Percentiles rank a stretch among this genome's conserved stretches.
Conservation (phyloP, 1,284 basidiomycete genomes). For the Leucoagaricus sp. region DNA sequence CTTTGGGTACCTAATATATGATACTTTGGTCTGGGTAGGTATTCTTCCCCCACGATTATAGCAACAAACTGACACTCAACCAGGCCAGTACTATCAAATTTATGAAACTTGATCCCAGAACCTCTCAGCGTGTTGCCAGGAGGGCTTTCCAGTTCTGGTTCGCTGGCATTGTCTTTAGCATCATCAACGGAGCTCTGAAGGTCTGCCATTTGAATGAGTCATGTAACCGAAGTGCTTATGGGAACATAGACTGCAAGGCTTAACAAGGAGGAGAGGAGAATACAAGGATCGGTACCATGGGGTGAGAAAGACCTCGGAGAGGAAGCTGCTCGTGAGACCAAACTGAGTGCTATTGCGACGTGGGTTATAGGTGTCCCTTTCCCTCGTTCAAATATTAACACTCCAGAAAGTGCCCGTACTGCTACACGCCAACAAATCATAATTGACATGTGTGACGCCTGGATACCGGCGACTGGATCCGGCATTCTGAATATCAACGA, state of each 20-base stretch:
- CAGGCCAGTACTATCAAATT: slow-evolving; percentile 75
- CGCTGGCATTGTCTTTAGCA: slow-evolving; percentile 80
- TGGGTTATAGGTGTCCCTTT: slow-evolving; percentile 34
- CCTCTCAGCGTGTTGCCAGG: slow-evolving; percentile 66
- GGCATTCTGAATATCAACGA: slow-evolving; percentile 85
- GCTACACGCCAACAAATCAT: slow-evolving; percentile 76
- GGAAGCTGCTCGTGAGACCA: slow-evolving; percentile 67
- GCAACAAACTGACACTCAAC: slow-evolving; percentile 1
- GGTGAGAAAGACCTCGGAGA: slow-evolving; percentile 67
- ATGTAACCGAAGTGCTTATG: neutral
- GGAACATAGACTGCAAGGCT: slow-evolving; percentile 50
- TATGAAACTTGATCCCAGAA: slow-evolving; percentile 64
- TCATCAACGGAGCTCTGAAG: slow-evolving; percentile 70
- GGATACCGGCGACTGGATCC: slow-evolving; percentile 87
- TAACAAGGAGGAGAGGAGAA: slow-evolving; percentile 55
- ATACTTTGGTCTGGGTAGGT: slow-evolving; percentile 84
- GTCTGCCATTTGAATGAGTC: slow-evolving; percentile 32
- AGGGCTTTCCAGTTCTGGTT: slow-evolving; percentile 91
- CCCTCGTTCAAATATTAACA: slow-evolving; percentile 14
- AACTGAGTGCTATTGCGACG: slow-evolving; percentile 58
- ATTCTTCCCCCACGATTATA: neutral
- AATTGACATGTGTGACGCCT: slow-evolving; percentile 82
- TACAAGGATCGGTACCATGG: slow-evolving; percentile 45
- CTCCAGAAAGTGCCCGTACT: slow-evolving; percentile 55
- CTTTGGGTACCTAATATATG: slow-evolving; percentile 86